Evolutionary conservation across 1,139 yeast genomes (phyloP).

Genomic region (Geotrichum candidum): DNA sequence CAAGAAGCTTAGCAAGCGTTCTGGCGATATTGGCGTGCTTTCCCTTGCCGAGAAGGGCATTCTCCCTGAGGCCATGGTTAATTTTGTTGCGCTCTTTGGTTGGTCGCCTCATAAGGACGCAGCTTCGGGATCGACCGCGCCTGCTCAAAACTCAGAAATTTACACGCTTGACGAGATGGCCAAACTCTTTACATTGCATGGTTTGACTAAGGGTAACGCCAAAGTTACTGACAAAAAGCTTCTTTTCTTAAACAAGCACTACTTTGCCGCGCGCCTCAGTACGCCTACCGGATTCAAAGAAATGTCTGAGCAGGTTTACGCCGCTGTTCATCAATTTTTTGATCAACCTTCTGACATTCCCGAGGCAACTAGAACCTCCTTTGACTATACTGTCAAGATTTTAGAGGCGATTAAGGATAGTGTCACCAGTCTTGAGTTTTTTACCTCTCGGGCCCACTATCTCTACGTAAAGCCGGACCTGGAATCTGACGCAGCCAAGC

Average conservation of each 20-base stretch:
- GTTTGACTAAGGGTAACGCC: slow-evolving; percentile 87
- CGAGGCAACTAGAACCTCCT: slow-evolving; percentile 3
- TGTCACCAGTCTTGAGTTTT: slow-evolving; percentile 23
- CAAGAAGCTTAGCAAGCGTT: slow-evolving; percentile 79
- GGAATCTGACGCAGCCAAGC: slow-evolving; percentile 31
- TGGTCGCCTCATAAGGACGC: slow-evolving; percentile 73
- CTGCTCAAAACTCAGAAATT: slow-evolving; percentile 53
- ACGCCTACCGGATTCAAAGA: slow-evolving; percentile 20
- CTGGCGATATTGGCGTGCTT: slow-evolving; percentile 70
- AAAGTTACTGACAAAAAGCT: slow-evolving; percentile 79
- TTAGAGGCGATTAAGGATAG: slow-evolving; percentile 20
- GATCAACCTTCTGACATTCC: slow-evolving; percentile 21
- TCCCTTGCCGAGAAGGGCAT: slow-evolving; percentile 57
- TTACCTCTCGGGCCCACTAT: slow-evolving; percentile 19
- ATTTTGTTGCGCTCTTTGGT: slow-evolving; percentile 86
- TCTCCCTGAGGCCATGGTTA: slow-evolving; percentile 79
- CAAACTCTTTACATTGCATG: slow-evolving; percentile 47
- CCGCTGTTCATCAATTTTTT: slow-evolving; percentile 18
- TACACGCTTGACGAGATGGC: slow-evolving; percentile 52
- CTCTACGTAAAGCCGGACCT: slow-evolving; percentile 22
- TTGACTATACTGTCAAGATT: slow-evolving; percentile 22
- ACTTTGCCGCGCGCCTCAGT: slow-evolving; percentile 35
- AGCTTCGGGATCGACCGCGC: neutral
- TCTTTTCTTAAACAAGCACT: slow-evolving; percentile 66
- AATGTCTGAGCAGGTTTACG: slow-evolving; percentile 16